Evolutionary conservation across 2,329 filamentous ascomycete species (phyloP), one percentile per base, ranked within the genome.

Genomic region (Hypoxylon sp.): DNA sequence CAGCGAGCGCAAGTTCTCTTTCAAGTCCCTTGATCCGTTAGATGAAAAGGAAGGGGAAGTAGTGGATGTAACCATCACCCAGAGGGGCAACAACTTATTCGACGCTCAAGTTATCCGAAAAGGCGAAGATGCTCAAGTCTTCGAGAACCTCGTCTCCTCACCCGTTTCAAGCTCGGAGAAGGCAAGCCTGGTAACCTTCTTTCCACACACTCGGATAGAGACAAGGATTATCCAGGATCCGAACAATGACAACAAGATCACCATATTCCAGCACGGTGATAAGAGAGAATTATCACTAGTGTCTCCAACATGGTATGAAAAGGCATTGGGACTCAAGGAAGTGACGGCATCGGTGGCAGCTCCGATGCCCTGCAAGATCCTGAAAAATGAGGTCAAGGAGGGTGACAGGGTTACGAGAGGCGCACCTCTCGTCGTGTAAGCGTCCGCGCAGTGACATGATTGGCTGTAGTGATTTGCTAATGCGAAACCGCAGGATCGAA

Each of bases 281-380:
- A 88, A 88, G 80, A 87, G 85, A 5, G 85, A 89, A 65, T 77
- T 90, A 25, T 78, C 79, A 8, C 78, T 90, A n/a, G 76, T 85
- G 41, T 80, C 81, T 16, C 94, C 95, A 0, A 83, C 84, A 46
- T 99, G 94, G 94, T 91, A 91, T 62, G 92, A 94, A 73, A 95
- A 96, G 79, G 94, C 93, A 0, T 83, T 97, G 6, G 94, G 95
- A 0, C 81, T 92, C 67, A 94, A 93, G 77, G 93, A 97, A 74
- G 86, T 87, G 0, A 85, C 89, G 5, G 94, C 95, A 64, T 96
- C 91, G 56, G 93, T 98, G 1, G 85, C 92, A 23, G 93, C 96
- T 21, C 96, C 96, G 0, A 99, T 99, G 96, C 96, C 96, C 1
- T 98, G 96, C 81, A 98, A 98, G 81, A 91, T 99, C 25, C 81